Conservation (phyloP, 1,139 yeast genomes). For the Zygoascus meyerae region DNA sequence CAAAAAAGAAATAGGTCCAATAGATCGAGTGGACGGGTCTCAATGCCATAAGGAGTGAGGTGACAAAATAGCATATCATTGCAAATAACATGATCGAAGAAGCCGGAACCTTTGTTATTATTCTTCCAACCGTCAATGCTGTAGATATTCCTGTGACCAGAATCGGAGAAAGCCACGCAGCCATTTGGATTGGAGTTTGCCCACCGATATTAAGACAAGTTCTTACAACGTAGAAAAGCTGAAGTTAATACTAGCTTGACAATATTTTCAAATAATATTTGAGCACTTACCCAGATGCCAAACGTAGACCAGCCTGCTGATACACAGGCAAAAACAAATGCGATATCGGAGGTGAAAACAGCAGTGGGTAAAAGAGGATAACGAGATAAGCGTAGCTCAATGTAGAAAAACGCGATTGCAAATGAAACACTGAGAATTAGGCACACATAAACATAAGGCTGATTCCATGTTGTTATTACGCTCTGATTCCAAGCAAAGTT, state of each 20-base stretch:
- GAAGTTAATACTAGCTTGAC: neutral
- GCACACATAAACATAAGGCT: constrained; percentile 43
- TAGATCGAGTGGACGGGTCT: constrained; percentile 43
- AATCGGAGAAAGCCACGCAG: constrained; percentile 40
- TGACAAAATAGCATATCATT: constrained; percentile 42
- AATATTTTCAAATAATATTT: neutral
- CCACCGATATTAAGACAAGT: constrained; percentile 35
- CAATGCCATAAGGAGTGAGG: constrained; percentile 40
- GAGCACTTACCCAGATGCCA: constrained; percentile 44
- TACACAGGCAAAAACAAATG: constrained; percentile 44
- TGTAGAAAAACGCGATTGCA: constrained; percentile 34
- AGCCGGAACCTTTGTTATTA: constrained; percentile 36
- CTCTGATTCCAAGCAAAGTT: constrained; percentile 59
- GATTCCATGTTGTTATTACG: constrained; percentile 52
- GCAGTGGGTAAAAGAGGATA: constrained; percentile 46
- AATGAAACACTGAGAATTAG: constrained; percentile 43
- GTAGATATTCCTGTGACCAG: constrained; percentile 42
- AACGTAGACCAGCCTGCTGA: constrained; percentile 56
- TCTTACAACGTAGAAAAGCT: constrained; percentile 37
- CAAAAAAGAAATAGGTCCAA: constrained; percentile 50
- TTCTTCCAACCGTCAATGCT: constrained; percentile 41
- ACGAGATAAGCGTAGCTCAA: constrained; percentile 34
- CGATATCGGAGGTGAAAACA: constrained; percentile 39
- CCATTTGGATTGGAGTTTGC: constrained; percentile 34
- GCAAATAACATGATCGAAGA: constrained; percentile 43